A percentile compares a stretch with the other conserved stretches of the same genome.
These are phyloP conservation scores for Lipomyces orientalis DNA, from an alignment of 805 yeast genomes.

Conservation along the genomic window DNA sequence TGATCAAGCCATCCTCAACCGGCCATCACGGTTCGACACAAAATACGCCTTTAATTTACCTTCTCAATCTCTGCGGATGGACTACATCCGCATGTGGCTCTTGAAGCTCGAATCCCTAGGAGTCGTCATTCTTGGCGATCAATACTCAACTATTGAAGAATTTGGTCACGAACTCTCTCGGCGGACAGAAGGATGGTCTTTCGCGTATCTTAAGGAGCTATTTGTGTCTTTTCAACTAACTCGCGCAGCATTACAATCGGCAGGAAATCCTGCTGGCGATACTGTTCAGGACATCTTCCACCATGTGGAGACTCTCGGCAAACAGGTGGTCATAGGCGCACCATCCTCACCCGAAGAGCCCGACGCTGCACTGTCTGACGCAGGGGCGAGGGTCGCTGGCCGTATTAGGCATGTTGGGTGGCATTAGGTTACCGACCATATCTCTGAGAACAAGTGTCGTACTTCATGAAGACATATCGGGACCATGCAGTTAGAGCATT, in stretches of 20 bases:
- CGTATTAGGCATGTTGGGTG: too few species aligned
- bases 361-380: too few species aligned
- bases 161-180: not conserved
- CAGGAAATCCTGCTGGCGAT: not conserved
- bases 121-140: not conserved
- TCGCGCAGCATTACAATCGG: not conserved
- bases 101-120: conserved; percentile 3
- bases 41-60: conserved; percentile 4
- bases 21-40: conserved; percentile 6
- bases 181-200: conserved; percentile 8
- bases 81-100: conserved; percentile 1
- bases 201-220: conserved; percentile 7
- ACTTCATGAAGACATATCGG: too few species aligned
- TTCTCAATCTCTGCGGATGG: not conserved
- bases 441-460: too few species aligned
- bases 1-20: conserved; percentile 7
- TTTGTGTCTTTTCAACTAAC: conserved; percentile 7
- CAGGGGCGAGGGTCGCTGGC: too few species aligned
- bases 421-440: too few species aligned
- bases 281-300: not conserved
- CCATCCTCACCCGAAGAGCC: not conserved
- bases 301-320: not conserved
- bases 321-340: not conserved
- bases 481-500: too few species aligned
- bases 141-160: not conserved